phyloP scores from a whole-genome alignment of 2,329 filamentous ascomycete species.

The Capronia coronata region DNA sequence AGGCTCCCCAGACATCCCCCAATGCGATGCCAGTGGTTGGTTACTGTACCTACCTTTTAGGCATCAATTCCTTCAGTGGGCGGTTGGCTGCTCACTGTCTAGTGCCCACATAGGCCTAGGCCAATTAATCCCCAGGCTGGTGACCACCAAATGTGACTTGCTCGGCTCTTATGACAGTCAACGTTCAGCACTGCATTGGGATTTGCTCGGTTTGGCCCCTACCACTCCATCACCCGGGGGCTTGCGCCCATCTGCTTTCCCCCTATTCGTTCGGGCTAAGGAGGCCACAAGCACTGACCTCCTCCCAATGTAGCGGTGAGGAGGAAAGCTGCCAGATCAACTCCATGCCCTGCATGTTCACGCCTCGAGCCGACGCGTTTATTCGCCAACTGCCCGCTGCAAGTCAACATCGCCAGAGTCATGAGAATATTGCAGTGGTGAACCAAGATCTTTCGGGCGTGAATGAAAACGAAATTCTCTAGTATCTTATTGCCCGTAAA shows the following conservation, averaged over 20 bases:
- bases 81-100: not conserved
- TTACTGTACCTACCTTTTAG: too few species aligned
- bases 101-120: not conserved
- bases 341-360: not conserved
- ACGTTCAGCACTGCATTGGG: not conserved
- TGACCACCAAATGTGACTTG: too few species aligned
- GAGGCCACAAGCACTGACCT: not conserved
- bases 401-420: slow-evolving; percentile 15
- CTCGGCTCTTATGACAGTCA: not conserved
- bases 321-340: slow-evolving; percentile 12
- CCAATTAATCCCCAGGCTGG: not conserved
- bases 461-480: slow-evolving; percentile 10
- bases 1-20: too few species aligned
- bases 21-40: too few species aligned
- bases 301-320: slow-evolving; percentile 20
- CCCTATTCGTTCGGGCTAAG: slow-evolving; percentile 11
- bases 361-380: slow-evolving; percentile 3
- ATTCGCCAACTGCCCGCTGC: slow-evolving; percentile 13
- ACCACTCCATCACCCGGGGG: slow-evolving; percentile 2
- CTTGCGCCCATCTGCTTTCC: slow-evolving; percentile 7
- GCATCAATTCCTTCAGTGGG: not conserved
- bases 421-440: slow-evolving; percentile 13
- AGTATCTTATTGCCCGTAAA: not conserved
- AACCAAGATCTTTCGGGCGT: slow-evolving; percentile 10
- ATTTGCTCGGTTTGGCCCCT: not conserved